Percentiles rank a stretch among this genome's conserved stretches.
These are phyloP conservation scores for Ulota crispa DNA, from an alignment of 225 moss, liverwort and hornwort genomes.

Conservation along the genomic window DNA sequence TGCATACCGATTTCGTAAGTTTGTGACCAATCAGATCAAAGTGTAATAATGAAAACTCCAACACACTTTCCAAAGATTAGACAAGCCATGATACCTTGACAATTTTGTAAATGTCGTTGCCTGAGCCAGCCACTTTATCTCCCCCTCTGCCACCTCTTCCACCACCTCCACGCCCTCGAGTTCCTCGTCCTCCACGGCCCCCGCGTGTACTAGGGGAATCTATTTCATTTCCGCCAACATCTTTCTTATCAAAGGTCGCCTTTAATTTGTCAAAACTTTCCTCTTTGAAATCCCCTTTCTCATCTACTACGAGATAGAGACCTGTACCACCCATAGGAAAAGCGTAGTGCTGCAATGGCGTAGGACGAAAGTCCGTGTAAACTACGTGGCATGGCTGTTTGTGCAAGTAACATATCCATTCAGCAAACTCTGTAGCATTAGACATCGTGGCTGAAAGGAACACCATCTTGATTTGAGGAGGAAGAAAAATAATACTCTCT, in stretches of 20 bases:
- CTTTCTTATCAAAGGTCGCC: conserved; percentile 67
- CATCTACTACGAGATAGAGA: conserved; percentile 90
- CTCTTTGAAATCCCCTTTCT: conserved; percentile 81
- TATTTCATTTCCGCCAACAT: conserved; percentile 62
- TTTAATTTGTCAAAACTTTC: conserved; percentile 75
- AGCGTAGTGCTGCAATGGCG: conserved; percentile 92
- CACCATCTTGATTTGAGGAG: conserved; percentile 90
- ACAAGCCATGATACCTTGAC: conserved; percentile 53
- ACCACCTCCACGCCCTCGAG: conserved; percentile 56
- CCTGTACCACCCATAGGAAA: conserved; percentile 97
- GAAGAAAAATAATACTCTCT: conserved; percentile 93
- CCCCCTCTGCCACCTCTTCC: conserved; percentile 67
- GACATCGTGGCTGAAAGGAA: conserved; percentile 97
- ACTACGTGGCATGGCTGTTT: conserved; percentile 97
- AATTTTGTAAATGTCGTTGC: conserved; percentile 80
- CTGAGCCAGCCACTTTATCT: conserved; percentile 45
- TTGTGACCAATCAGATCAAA: conserved; percentile 2
- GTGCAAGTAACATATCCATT: conserved; percentile 96
- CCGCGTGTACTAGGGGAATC: conserved; percentile 64
- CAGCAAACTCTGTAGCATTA: conserved; percentile 95
- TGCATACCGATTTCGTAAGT: neutral
- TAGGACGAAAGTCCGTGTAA: conserved; percentile 96
- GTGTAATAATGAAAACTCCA: neutral
- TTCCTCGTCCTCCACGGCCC: conserved; percentile 60
- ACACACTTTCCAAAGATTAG: neutral